A percentile compares a stretch with the other conserved stretches of the same genome.
Conservation (phyloP, 306 rosid genomes). For the Trichosanthes cucumerina region DNA sequence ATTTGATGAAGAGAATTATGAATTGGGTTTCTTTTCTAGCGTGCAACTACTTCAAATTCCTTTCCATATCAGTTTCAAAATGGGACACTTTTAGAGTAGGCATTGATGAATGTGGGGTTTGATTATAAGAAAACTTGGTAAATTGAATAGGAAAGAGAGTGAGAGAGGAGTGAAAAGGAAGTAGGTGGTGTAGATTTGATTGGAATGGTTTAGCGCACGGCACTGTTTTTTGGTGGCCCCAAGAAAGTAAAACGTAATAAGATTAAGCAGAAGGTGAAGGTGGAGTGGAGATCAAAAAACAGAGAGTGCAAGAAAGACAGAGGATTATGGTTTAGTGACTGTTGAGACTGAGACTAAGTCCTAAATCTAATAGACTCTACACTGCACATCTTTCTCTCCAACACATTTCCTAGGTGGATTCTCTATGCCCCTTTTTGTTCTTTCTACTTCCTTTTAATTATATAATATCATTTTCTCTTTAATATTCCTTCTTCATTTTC, state of each 20-base stretch:
- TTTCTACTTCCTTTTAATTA: neutral
- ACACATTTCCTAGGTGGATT: conserved; percentile 4
- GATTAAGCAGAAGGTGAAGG: neutral
- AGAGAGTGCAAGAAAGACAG: neutral
- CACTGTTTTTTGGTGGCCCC: neutral
- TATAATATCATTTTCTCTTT: neutral
- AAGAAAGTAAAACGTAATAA: neutral
- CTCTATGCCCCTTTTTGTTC: neutral
- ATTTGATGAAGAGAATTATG: neutral
- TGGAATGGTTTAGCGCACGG: neutral
- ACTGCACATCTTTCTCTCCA: neutral
- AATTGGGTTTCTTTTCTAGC: neutral
- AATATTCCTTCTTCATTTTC: neutral
- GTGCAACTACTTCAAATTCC: neutral
- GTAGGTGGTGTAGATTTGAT: neutral
- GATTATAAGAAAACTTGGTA: neutral
- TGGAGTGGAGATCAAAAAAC: neutral
- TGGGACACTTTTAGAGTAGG: neutral
- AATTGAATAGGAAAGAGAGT: neutral
- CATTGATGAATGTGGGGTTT: neutral
- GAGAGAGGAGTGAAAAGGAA: neutral
- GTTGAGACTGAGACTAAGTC: neutral
- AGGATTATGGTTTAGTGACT: neutral
- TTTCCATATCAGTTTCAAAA: neutral
- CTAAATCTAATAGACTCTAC: neutral